Evolutionary conservation across 2,329 filamentous ascomycete genomes (phyloP).

Genomic region (Coniochaeta prunicola): DNA sequence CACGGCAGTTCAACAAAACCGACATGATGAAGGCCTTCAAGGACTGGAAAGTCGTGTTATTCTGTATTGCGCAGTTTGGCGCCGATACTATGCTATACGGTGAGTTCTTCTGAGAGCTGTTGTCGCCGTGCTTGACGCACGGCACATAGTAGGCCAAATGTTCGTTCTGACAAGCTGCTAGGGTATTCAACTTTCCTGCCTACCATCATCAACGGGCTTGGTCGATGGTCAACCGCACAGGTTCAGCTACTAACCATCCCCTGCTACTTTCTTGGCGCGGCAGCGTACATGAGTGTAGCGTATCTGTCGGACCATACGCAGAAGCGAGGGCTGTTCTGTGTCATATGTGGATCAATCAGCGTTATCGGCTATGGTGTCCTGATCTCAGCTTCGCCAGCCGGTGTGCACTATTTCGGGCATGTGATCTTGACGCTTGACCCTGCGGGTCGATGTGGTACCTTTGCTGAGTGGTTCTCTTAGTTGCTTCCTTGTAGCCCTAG

Average conservation of each 20-base stretch:
- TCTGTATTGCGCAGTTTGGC: slow-evolving; percentile 64
- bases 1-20: slow-evolving; percentile 39
- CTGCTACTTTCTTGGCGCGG: slow-evolving; percentile 66
- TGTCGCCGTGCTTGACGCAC: background rate
- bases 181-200: slow-evolving; percentile 73
- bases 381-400: slow-evolving; percentile 50
- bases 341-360: slow-evolving; percentile 54
- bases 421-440: background rate
- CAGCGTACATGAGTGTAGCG: slow-evolving; percentile 60
- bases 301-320: slow-evolving; percentile 62
- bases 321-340: slow-evolving; percentile 56
- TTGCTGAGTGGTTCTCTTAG: slow-evolving; percentile 17
- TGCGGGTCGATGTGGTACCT: background rate
- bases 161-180: slow-evolving; percentile 13
- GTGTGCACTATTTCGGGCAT: slow-evolving; percentile 61
- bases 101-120: slow-evolving; percentile 9
- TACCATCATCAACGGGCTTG: slow-evolving; percentile 67
- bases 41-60: slow-evolving; percentile 72
- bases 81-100: slow-evolving; percentile 69
- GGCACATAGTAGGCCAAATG: background rate
- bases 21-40: slow-evolving; percentile 61
- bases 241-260: slow-evolving; percentile 74
- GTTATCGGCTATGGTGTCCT: slow-evolving; percentile 64
- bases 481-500: slow-evolving; percentile 68
- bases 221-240: slow-evolving; percentile 53